These are phyloP conservation scores for Akanthomyces lecanii DNA, from an alignment of 2,329 filamentous ascomycete species.

Conservation along the genomic window DNA sequence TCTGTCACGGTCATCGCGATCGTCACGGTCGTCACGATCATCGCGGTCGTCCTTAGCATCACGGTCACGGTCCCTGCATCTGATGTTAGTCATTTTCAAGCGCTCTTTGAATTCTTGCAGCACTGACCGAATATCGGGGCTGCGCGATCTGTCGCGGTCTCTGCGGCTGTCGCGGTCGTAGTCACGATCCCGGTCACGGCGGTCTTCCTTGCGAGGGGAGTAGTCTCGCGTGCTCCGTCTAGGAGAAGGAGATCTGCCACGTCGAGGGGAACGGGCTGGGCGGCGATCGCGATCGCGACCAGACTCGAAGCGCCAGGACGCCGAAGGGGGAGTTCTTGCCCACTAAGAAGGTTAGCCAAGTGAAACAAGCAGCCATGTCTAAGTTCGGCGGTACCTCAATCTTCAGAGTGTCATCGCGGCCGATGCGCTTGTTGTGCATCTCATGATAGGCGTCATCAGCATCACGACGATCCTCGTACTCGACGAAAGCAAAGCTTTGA, in stretches of 20 bases:
- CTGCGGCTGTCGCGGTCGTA: conserved; percentile 72
- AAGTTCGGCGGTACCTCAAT: conserved; percentile 70
- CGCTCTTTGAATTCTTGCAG: conserved; percentile 11
- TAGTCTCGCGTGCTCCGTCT: conserved; percentile 74
- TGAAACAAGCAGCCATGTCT: background rate
- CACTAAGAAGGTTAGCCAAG: conserved; percentile 55
- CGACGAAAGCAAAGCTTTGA: conserved; percentile 87
- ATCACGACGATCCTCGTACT: conserved; percentile 97
- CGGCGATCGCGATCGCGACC: conserved; percentile 71
- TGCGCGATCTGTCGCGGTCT: conserved; percentile 72
- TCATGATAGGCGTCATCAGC: conserved; percentile 98
- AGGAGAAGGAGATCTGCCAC: conserved; percentile 72
- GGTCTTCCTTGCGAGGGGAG: conserved; percentile 85
- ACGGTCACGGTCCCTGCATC: conserved; percentile 47
- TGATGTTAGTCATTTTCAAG: background rate
- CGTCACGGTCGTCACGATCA: conserved; percentile 54
- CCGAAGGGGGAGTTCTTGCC: conserved; percentile 95
- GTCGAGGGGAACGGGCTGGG: conserved; percentile 59
- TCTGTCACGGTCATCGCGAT: conserved; percentile 55
- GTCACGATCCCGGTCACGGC: conserved; percentile 74
- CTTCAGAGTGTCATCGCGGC: conserved; percentile 91
- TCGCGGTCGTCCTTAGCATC: conserved; percentile 63
- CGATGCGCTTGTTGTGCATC: conserved; percentile 99
- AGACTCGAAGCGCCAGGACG: conserved; percentile 96
- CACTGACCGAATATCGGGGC: conserved; percentile 57